These are phyloP conservation scores for Plasmodium falciparum DNA, from an alignment of 169 alveolate species.

Conservation along the genomic window DNA sequence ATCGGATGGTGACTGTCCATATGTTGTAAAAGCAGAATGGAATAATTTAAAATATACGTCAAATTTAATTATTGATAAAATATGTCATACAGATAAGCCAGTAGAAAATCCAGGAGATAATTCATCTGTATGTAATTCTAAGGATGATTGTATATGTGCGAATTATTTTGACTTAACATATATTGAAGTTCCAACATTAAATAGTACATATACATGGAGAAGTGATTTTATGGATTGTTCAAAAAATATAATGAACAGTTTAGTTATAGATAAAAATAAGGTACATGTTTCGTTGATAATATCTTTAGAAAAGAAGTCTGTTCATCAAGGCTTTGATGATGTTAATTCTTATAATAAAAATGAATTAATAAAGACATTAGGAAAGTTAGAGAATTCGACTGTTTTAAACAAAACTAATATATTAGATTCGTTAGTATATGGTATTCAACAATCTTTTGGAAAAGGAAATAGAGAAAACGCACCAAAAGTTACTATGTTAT, in stretches of 20 bases:
- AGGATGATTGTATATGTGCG: constrained; percentile 51
- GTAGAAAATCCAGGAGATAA: not conserved
- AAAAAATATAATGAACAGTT: constrained; percentile 18
- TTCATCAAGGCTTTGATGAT: constrained; percentile 18
- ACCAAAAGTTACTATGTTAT: constrained; percentile 41
- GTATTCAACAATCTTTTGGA: constrained; percentile 55
- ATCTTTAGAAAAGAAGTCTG: constrained; percentile 17
- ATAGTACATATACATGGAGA: not conserved
- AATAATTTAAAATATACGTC: constrained; percentile 42
- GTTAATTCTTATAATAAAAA: constrained; percentile 10
- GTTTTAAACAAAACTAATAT: constrained; percentile 32
- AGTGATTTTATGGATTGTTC: constrained; percentile 16
- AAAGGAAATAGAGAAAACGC: constrained; percentile 61
- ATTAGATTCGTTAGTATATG: constrained; percentile 29
- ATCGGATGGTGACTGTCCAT: constrained; percentile 60
- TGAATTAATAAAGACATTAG: constrained; percentile 25
- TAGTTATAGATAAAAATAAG: constrained; percentile 21
- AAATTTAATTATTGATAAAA: constrained; percentile 37
- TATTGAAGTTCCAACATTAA: constrained; percentile 38
- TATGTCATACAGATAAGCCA: constrained; percentile 54
- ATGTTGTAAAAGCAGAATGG: constrained; percentile 54
- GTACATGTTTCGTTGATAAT: constrained; percentile 47
- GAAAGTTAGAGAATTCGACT: not conserved
- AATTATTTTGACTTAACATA: constrained; percentile 59
- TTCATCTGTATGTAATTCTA: not conserved